Percentiles rank a stretch among this genome's conserved stretches.
These are phyloP conservation scores for Dendrobium huoshanense DNA, from an alignment of 106 monocot species.

Conservation along the genomic window DNA sequence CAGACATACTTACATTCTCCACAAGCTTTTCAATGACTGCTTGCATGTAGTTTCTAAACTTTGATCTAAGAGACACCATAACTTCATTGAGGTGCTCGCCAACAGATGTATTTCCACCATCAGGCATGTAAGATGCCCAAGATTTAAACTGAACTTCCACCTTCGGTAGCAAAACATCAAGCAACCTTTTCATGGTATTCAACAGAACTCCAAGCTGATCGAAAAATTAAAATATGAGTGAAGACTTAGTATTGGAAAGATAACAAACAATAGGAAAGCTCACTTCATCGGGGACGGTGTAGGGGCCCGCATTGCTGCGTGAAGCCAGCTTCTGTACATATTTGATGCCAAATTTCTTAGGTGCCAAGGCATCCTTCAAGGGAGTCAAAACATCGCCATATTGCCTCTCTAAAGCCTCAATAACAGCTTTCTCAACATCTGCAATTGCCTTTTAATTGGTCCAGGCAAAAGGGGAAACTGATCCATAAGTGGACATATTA, in stretches of 20 bases:
- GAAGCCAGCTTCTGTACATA: slow-evolving; percentile 92
- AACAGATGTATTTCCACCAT: slow-evolving; percentile 49
- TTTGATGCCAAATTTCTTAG: slow-evolving; percentile 98
- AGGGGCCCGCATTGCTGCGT: slow-evolving; percentile 56
- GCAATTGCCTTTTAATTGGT: slow-evolving; percentile 74
- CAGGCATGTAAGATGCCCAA: slow-evolving; percentile 84
- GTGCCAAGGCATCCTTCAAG: slow-evolving; percentile 74
- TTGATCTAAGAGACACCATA: slow-evolving; percentile 76
- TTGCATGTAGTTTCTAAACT: slow-evolving; percentile 93
- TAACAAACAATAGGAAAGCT: not conserved
- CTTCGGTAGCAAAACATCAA: slow-evolving; percentile 79
- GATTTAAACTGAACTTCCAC: slow-evolving; percentile 86
- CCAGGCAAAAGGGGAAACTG: slow-evolving; percentile 11
- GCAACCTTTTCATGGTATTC: slow-evolving; percentile 92
- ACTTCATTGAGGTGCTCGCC: slow-evolving; percentile 91
- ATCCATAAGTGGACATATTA: not conserved
- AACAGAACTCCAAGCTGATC: slow-evolving; percentile 78
- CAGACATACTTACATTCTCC: slow-evolving; percentile 68
- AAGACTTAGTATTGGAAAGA: not conserved
- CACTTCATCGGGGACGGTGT: slow-evolving; percentile 80
- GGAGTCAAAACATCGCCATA: slow-evolving; percentile 89
- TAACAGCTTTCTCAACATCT: slow-evolving; percentile 90
- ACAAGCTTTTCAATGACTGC: slow-evolving; percentile 89
- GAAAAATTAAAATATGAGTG: not conserved
- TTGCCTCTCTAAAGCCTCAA: slow-evolving; percentile 87